Evolutionary conservation across 306 rosid species (phyloP).

Genomic region (Urtica urens): DNA sequence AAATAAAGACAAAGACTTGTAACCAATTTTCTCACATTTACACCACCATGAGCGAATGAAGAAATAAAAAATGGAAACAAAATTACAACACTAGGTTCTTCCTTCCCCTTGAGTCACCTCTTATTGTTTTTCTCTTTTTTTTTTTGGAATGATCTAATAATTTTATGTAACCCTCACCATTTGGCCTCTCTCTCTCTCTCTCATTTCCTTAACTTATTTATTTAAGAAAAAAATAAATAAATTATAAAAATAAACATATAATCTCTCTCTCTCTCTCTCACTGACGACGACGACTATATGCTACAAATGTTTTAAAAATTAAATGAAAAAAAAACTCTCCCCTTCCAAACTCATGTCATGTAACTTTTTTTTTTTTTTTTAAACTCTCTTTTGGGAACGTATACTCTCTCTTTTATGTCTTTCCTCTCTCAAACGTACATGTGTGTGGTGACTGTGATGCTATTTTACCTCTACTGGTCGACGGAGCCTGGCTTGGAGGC

Average conservation of each 20-base stretch:
- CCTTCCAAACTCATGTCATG: conserved; percentile 24
- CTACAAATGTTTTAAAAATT: conserved; percentile 14
- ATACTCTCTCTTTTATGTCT: background rate
- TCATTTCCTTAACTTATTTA: conserved; percentile 33
- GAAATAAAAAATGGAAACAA: conserved; percentile 1
- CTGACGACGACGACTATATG: conserved; percentile 37
- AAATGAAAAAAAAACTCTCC: background rate
- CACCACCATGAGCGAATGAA: conserved; percentile 27
- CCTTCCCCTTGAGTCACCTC: no score
- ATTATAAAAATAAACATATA: conserved; percentile 36
- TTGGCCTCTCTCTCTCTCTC: conserved; percentile 2
- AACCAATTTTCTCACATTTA: conserved; percentile 31
- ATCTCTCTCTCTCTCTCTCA: no score
- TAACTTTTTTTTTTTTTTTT: conserved; percentile 14
- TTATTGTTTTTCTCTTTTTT: conserved; percentile 18
- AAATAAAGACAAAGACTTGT: conserved; percentile 8
- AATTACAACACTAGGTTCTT: conserved; percentile 10
- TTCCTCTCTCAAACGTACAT: no score
- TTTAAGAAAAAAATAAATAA: conserved; percentile 46
- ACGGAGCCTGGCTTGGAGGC: conserved; percentile 44
- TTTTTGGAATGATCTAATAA: conserved; percentile 25
- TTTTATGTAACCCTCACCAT: no score
- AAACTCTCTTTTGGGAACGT: background rate
- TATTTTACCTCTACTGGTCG: conserved; percentile 15
- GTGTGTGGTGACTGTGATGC: no score